Evolutionary conservation across 192 early-diverging fungal species (phyloP), one percentile per base, ranked within the genome.

Genomic region (Backusella sp.): DNA sequence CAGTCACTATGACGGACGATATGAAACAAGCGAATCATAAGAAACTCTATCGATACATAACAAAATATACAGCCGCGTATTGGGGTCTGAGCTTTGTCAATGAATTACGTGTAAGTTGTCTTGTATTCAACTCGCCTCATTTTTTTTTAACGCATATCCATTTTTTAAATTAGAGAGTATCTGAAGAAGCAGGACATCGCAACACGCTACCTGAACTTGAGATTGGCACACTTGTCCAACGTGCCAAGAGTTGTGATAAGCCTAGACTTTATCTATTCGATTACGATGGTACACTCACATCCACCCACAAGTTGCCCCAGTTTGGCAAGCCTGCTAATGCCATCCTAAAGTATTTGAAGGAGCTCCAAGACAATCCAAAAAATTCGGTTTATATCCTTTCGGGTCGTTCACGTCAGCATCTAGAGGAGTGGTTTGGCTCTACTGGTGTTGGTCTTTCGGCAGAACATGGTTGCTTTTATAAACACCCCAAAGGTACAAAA

Each of bases 391-490:
- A 99, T 69, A 96, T 99, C 37, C 86, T 98, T 9, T 97, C 96
- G 28, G 98, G 98, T 1, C 94, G 98, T 41, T 91, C 91, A 15
- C 88, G 98, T n/a, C 84, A 88, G 7, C 92, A 96, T 80, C 86
- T 99, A 76, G 97, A 96, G 71, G 70, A 83, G 19, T 99, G 98
- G 98, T 99, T 99, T 81, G 85, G 82, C 15, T 91, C 87, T 30
- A 88, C 93, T 28, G 92, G 89, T 71, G 91, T 99, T 7, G 98
- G 98, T 28, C 88, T 99, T 21, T 94, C 92, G 8, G 95, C 98
- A 21, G 98, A 99, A 85, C 98, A 99, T 80, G 98, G 98, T 7
- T 95, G 96, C 78, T 99, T 99, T 86, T 97, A 94, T 86, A 90
- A 92, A 69, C 98, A 99, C 79, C 97, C 98, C 26, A 83, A 84